Evolutionary conservation across 2,329 filamentous ascomycete genomes (phyloP).

Genomic region (Talaromyces pinophilus): DNA sequence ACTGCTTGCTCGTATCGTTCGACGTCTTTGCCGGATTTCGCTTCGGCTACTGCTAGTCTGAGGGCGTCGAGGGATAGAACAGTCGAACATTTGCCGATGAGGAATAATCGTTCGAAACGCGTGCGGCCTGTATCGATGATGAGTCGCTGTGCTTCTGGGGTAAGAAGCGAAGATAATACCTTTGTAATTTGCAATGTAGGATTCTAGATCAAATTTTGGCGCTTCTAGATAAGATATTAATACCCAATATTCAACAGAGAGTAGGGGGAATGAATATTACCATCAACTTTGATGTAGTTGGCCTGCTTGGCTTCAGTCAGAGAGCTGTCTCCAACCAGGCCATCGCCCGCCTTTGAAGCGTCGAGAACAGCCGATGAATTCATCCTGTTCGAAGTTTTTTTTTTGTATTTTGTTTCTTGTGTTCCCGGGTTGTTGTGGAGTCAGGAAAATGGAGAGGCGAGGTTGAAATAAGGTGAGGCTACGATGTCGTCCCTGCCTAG

Average conservation of each 20-base stretch:
- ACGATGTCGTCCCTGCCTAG: slow-evolving; percentile 8
- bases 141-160: slow-evolving; percentile 3
- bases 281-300: slow-evolving; percentile 21
- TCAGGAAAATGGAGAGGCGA: not conserved
- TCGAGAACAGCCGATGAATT: not conserved
- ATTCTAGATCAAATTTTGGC: slow-evolving; percentile 88
- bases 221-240: slow-evolving; percentile 55
- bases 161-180: slow-evolving; percentile 53
- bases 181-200: slow-evolving; percentile 85
- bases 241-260: not conserved
- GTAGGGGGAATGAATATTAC: not conserved
- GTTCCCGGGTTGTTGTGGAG: not conserved
- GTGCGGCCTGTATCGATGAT: slow-evolving; percentile 64
- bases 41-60: slow-evolving; percentile 72
- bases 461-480: slow-evolving; percentile 11
- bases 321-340: not conserved
- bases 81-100: slow-evolving; percentile 77
- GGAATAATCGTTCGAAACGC: slow-evolving; percentile 74
- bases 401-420: not conserved
- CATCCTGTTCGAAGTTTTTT: not conserved
- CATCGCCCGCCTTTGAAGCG: slow-evolving; percentile 4
- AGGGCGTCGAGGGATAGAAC: slow-evolving; percentile 78
- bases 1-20: slow-evolving; percentile 69
- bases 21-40: slow-evolving; percentile 74
- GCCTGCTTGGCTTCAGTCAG: not conserved